Evolutionary conservation across 2,329 filamentous ascomycete genomes (phyloP).

Genomic region (Gliomastix tumulicola): DNA sequence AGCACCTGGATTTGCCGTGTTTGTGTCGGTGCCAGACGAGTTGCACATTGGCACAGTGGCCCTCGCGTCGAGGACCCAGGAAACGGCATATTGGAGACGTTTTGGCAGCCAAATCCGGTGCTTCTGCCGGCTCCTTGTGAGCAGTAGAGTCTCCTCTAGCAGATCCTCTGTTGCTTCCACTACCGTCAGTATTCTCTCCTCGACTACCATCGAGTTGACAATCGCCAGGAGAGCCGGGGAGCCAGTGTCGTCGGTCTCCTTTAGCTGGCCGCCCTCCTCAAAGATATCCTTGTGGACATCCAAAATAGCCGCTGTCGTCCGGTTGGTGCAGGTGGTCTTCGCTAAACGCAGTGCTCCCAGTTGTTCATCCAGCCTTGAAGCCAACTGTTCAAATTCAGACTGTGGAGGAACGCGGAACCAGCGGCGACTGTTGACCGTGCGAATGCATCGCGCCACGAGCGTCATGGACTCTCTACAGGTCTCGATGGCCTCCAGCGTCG

Average conservation of each 20-base stretch:
- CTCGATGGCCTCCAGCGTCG: slow-evolving; percentile 16
- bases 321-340: slow-evolving; percentile 13
- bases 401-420: slow-evolving; percentile 17
- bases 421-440: slow-evolving; percentile 17
- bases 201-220: slow-evolving; percentile 37
- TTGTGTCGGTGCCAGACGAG: slow-evolving; percentile 5
- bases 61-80: slow-evolving; percentile 24
- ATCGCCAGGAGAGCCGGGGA: slow-evolving; percentile 26
- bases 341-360: slow-evolving; percentile 16
- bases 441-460: slow-evolving; percentile 14
- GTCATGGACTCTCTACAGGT: slow-evolving; percentile 13
- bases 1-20: not conserved
- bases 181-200: slow-evolving; percentile 29
- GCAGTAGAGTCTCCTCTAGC: slow-evolving; percentile 23
- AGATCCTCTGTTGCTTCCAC: slow-evolving; percentile 20
- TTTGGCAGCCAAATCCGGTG: slow-evolving; percentile 34
- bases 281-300: slow-evolving; percentile 30
- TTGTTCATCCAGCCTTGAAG: slow-evolving; percentile 9
- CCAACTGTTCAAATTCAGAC: slow-evolving; percentile 11
- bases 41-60: slow-evolving; percentile 10
- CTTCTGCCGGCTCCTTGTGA: slow-evolving; percentile 24
- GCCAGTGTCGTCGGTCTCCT: slow-evolving; percentile 11
- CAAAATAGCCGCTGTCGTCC: slow-evolving; percentile 32
- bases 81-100: slow-evolving; percentile 26
- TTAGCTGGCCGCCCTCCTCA: slow-evolving; percentile 28